Evolutionary conservation across 768 basidiomycete genomes (phyloP).

Genomic region (Naganishia vishniacii): DNA sequence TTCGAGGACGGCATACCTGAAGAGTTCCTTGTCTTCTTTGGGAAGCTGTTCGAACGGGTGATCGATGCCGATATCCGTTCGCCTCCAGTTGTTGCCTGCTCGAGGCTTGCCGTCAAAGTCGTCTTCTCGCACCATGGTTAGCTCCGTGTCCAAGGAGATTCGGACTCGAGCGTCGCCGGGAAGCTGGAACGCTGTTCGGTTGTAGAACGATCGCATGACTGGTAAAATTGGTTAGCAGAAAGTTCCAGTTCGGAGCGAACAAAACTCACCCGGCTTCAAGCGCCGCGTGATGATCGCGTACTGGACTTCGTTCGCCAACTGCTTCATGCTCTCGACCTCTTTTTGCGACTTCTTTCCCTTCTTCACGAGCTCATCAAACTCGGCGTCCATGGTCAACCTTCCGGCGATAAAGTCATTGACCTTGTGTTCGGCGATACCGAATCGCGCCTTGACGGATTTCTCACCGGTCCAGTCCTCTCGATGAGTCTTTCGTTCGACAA

Average conservation of each 20-base stretch:
- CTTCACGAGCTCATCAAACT: constrained; percentile 76
- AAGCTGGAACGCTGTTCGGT: constrained; percentile 96
- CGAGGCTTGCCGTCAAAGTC: constrained; percentile 82
- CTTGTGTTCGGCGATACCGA: constrained; percentile 86
- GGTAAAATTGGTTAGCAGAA: not conserved
- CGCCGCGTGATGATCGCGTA: constrained; percentile 78
- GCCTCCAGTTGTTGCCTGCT: constrained; percentile 84
- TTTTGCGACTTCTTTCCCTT: constrained; percentile 88
- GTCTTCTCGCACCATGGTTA: constrained; percentile 90
- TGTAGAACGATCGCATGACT: constrained; percentile 98
- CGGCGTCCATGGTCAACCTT: constrained; percentile 85
- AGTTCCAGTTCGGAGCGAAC: not conserved
- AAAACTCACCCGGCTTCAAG: constrained; percentile 66
- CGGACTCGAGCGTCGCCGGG: constrained; percentile 98
- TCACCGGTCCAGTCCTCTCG: constrained; percentile 99
- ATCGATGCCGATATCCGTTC: constrained; percentile 89
- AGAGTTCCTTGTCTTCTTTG: constrained; percentile 77
- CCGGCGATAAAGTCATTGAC: constrained; percentile 87
- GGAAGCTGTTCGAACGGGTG: constrained; percentile 74
- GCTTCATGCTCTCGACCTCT: constrained; percentile 89
- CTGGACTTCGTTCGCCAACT: constrained; percentile 94
- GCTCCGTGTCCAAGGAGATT: constrained; percentile 94
- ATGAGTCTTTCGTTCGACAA: constrained; percentile 57
- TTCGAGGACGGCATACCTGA: constrained; percentile 95
- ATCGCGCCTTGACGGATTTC: constrained; percentile 94